These are phyloP conservation scores for Cardamine resedifolia DNA, from an alignment of 345 rosid species.

Conservation along the genomic window DNA sequence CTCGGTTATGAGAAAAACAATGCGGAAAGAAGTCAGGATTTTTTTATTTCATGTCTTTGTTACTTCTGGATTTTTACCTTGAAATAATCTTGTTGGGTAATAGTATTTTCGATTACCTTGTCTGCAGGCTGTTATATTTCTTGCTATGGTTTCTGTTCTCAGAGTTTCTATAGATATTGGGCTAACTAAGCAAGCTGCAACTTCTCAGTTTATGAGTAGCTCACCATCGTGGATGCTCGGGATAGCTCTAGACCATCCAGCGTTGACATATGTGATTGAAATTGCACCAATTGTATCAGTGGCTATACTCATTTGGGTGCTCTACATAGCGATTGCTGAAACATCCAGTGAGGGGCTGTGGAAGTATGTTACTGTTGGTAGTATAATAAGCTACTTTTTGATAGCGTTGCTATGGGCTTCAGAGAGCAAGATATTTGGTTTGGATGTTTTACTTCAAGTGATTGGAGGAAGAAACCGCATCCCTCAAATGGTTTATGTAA, in stretches of 20 bases:
- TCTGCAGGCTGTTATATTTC: constrained; percentile 69
- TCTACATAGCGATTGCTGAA: constrained; percentile 37
- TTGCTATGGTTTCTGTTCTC: constrained; percentile 57
- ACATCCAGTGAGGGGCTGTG: constrained; percentile 41
- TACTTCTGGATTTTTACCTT: constrained; percentile 31
- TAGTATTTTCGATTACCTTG: constrained; percentile 19
- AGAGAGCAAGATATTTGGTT: constrained; percentile 49
- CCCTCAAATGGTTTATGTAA: constrained; percentile 58
- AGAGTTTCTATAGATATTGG: constrained; percentile 84
- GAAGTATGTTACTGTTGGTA: constrained; percentile 52
- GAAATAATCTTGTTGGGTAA: neutral
- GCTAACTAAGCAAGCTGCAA: constrained; percentile 88
- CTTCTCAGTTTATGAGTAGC: constrained; percentile 68
- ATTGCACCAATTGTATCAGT: constrained; percentile 55
- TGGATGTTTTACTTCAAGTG: constrained; percentile 43
- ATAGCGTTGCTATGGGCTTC: constrained; percentile 71
- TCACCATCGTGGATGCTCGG: constrained; percentile 80
- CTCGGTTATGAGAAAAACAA: constrained; percentile 55
- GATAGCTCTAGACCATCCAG: constrained; percentile 49
- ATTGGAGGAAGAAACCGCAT: constrained; percentile 47
- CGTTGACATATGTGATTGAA: constrained; percentile 53
- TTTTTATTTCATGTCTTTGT: constrained; percentile 10
- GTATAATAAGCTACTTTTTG: constrained; percentile 61
- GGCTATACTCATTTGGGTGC: constrained; percentile 47
- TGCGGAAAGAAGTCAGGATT: constrained; percentile 62